A percentile compares a stretch with the other conserved stretches of the same genome.
Evolutionary conservation across 306 rosid species (phyloP).

Genomic region (Gleditsia sinensis): DNA sequence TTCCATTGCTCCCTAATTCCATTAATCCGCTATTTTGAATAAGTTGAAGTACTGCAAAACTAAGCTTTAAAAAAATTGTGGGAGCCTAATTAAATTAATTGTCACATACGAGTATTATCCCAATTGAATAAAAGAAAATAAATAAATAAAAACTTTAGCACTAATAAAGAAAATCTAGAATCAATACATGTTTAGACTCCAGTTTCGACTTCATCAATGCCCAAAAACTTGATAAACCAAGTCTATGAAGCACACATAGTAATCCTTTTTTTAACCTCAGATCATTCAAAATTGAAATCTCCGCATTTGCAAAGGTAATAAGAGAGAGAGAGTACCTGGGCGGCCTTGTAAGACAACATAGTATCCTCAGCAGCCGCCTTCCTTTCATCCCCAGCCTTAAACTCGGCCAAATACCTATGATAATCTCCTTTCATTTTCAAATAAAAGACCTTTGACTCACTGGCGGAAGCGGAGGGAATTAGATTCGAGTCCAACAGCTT

Average conservation of each 20-base stretch:
- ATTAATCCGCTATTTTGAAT: neutral
- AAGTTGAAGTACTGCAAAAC: neutral
- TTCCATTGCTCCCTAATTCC: neutral
- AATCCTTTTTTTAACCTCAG: neutral
- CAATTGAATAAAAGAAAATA: neutral
- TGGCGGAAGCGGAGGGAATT: conserved; percentile 51
- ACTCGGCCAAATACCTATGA: conserved; percentile 71
- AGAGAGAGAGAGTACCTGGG: conserved; percentile 47
- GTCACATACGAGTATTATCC: neutral
- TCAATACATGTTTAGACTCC: neutral
- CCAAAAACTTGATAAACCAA: neutral
- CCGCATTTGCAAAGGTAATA: neutral
- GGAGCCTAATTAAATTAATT: neutral
- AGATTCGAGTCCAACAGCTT: conserved; percentile 54
- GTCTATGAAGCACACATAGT: neutral
- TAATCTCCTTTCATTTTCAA: conserved; percentile 81
- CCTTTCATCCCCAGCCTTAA: conserved; percentile 57
- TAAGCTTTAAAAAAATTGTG: neutral
- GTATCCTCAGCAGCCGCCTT: conserved; percentile 74
- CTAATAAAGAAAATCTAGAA: neutral
- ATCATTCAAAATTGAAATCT: neutral
- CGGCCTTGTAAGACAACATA: conserved; percentile 74
- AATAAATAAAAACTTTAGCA: too few relatives aligned
- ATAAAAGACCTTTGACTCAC: conserved; percentile 69
- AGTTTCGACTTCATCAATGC: neutral